These are phyloP conservation scores for Teunomyces kruisii DNA, from an alignment of 805 yeast species.

Conservation along the genomic window DNA sequence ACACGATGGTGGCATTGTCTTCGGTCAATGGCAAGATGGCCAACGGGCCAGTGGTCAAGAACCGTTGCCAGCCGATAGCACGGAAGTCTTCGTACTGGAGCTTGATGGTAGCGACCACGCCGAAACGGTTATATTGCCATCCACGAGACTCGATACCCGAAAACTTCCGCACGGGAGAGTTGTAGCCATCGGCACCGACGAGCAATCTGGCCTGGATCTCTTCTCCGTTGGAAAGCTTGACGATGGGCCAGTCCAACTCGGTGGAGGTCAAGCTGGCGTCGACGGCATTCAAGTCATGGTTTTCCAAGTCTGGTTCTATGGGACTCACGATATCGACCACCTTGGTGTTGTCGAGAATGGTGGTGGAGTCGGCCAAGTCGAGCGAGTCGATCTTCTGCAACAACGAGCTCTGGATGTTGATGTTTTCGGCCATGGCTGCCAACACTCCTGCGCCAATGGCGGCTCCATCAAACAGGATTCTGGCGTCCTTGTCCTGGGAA, in stretches of 20 bases:
- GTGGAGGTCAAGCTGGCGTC: conserved; percentile 19
- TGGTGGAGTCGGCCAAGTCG: conserved; percentile 22
- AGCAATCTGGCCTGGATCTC: conserved; percentile 66
- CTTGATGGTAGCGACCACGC: conserved; percentile 88
- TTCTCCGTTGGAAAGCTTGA: conserved; percentile 66
- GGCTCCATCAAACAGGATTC: conserved; percentile 68
- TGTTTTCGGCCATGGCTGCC: conserved; percentile 87
- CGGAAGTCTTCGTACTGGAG: conserved; percentile 71
- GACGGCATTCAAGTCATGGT: conserved; percentile 18
- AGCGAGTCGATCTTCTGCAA: conserved; percentile 45
- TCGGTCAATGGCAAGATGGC: conserved; percentile 89
- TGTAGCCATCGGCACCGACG: conserved; percentile 94
- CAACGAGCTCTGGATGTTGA: conserved; percentile 78
- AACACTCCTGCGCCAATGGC: conserved; percentile 37
- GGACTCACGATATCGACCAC: conserved; percentile 53
- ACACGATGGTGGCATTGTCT: conserved; percentile 85
- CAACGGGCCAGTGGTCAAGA: conserved; percentile 86
- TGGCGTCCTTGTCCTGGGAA: conserved; percentile 62
- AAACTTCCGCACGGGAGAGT: conserved; percentile 84
- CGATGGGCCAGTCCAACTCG: conserved; percentile 69
- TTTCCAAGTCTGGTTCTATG: conserved; percentile 5
- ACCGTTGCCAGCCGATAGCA: conserved; percentile 88
- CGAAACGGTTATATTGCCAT: conserved; percentile 86
- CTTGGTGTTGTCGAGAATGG: conserved; percentile 64
- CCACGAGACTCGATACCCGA: conserved; percentile 86